Conservation (phyloP, 2,329 filamentous ascomycete species). For the Colletotrichum horii region DNA sequence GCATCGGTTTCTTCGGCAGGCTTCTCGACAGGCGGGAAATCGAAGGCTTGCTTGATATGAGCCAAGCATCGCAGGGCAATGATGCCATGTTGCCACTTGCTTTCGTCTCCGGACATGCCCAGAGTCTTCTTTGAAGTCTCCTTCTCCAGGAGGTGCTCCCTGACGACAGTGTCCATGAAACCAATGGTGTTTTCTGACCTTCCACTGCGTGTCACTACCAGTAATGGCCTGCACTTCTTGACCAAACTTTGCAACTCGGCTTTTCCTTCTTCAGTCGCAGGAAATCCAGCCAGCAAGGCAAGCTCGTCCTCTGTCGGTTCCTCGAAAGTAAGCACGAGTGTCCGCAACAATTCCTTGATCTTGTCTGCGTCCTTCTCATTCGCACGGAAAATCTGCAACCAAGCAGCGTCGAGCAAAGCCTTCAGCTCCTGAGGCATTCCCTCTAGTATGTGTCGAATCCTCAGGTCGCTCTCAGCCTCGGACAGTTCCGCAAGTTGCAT, state of each 20-base stretch:
- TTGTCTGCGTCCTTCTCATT: conserved; percentile 37
- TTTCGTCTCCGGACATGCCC: conserved; percentile 40
- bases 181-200: conserved; percentile 14
- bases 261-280: conserved; percentile 33
- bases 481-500: conserved; percentile 45
- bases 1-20: background rate
- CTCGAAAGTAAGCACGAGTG: conserved; percentile 44
- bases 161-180: conserved; percentile 40
- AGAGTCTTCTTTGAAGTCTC: conserved; percentile 29
- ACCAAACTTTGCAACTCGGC: conserved; percentile 39
- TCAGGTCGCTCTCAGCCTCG: conserved; percentile 39
- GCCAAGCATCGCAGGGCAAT: conserved; percentile 41
- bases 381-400: conserved; percentile 39
- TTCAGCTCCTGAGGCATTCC: conserved; percentile 43
- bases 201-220: conserved; percentile 12
- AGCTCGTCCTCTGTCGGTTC: conserved; percentile 44
- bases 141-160: conserved; percentile 43
- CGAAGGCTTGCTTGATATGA: conserved; percentile 39
- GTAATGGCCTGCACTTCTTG: conserved; percentile 41
- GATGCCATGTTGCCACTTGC: conserved; percentile 46
- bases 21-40: conserved; percentile 26
- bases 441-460: conserved; percentile 42
- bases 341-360: conserved; percentile 46
- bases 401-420: conserved; percentile 40
- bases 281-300: conserved; percentile 39